Conservation (phyloP, 2,329 filamentous ascomycete genomes). For the Apiospora aurea region DNA sequence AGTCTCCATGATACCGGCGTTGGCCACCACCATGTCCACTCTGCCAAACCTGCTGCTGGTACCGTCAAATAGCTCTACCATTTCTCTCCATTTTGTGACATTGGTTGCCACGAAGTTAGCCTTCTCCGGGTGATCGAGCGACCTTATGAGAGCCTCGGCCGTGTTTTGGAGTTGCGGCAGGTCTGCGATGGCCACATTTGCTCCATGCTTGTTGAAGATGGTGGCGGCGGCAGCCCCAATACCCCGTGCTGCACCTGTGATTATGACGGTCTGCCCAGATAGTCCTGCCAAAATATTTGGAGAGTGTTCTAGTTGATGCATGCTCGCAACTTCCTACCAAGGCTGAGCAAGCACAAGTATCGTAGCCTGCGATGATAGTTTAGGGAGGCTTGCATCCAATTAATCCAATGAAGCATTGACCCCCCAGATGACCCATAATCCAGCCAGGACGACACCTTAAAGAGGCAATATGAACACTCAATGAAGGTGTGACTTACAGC, state of each 20-base stretch:
- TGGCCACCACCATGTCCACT: constrained; percentile 50
- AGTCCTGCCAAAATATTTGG: constrained; percentile 26
- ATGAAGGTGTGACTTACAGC: neutral
- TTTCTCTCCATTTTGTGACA: constrained; percentile 46
- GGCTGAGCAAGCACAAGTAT: neutral
- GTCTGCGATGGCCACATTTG: constrained; percentile 49
- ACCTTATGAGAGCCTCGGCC: constrained; percentile 40
- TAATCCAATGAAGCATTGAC: neutral
- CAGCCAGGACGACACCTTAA: neutral
- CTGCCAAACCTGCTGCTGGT: constrained; percentile 43
- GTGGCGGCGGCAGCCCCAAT: constrained; percentile 50
- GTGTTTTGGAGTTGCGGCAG: constrained; percentile 36
- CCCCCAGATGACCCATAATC: neutral
- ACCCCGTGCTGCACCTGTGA: constrained; percentile 49
- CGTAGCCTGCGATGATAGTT: neutral
- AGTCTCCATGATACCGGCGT: constrained; percentile 49
- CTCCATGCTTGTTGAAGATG: constrained; percentile 44
- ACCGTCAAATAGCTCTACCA: constrained; percentile 43
- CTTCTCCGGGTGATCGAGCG: constrained; percentile 36
- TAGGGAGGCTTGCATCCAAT: neutral
- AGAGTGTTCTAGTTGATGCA: neutral
- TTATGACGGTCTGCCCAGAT: constrained; percentile 44
- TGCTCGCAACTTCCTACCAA: neutral
- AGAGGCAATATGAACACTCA: too few relatives aligned
- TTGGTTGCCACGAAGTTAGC: constrained; percentile 46